Evolutionary conservation across 106 monocot species (phyloP).

Genomic region (Dendrobium nobile): DNA sequence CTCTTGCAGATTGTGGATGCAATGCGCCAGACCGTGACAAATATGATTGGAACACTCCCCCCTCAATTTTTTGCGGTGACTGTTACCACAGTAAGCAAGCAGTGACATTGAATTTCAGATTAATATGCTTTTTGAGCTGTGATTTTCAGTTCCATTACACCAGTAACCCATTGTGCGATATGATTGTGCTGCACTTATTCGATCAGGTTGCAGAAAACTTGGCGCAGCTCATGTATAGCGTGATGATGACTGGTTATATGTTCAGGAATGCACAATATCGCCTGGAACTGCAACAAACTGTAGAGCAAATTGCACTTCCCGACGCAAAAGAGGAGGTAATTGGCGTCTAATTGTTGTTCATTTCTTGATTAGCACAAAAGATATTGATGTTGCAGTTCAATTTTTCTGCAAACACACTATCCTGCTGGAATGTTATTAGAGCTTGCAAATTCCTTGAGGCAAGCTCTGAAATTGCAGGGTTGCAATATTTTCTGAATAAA

Average conservation of each 20-base stretch:
- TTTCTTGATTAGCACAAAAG: background rate
- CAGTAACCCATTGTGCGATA: background rate
- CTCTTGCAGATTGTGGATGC: conserved; percentile 81
- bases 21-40: conserved; percentile 95
- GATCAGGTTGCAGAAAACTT: conserved; percentile 95
- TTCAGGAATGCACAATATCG: conserved; percentile 94
- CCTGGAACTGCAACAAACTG: conserved; percentile 79
- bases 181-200: background rate
- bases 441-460: background rate
- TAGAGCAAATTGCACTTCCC: conserved; percentile 83
- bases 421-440: background rate
- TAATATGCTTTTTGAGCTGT: background rate
- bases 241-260: conserved; percentile 99
- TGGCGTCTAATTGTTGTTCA: background rate
- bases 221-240: conserved; percentile 98
- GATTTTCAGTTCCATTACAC: conserved; percentile 4
- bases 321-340: conserved; percentile 58
- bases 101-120: conserved; percentile 2
- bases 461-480: background rate
- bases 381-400: conserved; percentile 1
- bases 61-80: conserved; percentile 96
- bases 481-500: background rate
- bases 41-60: conserved; percentile 90
- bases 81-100: conserved; percentile 63
- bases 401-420: background rate